Conservation (phyloP, 2,329 filamentous ascomycete species). For the Cladosporium sp. region DNA sequence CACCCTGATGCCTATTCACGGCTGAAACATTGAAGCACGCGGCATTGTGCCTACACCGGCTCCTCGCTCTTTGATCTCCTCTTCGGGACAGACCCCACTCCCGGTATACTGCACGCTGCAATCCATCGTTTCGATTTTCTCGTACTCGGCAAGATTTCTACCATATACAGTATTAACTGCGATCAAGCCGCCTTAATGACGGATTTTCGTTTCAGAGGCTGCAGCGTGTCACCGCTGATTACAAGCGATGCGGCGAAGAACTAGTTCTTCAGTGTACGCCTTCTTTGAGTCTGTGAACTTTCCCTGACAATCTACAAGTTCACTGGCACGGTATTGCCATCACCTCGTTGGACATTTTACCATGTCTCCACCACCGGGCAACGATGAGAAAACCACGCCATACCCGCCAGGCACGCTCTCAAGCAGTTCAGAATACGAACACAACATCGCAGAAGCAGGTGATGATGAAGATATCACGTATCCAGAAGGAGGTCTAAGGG, state of each 20-base stretch:
- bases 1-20: too few species aligned
- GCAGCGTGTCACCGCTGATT: not conserved
- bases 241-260: not conserved
- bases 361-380: not conserved
- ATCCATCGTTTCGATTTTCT: not conserved
- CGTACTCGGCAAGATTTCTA: not conserved
- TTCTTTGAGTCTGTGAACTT: not conserved
- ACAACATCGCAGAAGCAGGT: not conserved
- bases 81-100: not conserved
- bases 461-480: not conserved
- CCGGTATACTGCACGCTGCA: not conserved
- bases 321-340: not conserved
- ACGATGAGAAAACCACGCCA: not conserved
- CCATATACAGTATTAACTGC: not conserved
- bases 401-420: not conserved
- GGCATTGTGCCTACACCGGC: not conserved
- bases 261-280: not conserved
- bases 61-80: not conserved
- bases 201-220: not conserved
- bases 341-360: not conserved
- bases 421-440: not conserved
- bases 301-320: too few species aligned
- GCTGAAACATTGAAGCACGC: not conserved
- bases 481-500: conserved; percentile 75
- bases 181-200: not conserved